A percentile compares a stretch with the other conserved stretches of the same genome.
These are phyloP conservation scores for Zygosaccharomyces siamensis DNA, from an alignment of 805 yeast genomes.

Conservation along the genomic window DNA sequence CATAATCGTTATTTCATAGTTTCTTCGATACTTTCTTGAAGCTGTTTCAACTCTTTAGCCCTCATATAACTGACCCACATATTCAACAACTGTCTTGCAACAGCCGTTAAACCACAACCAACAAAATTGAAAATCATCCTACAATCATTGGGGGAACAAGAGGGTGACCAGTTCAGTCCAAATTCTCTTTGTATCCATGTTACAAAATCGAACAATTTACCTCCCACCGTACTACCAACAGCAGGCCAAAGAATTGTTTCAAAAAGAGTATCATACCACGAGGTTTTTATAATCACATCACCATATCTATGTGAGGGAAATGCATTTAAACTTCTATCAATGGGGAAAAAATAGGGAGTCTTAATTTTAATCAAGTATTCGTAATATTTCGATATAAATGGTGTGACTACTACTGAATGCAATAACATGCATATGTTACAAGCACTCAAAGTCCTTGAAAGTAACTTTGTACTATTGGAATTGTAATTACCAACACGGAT, in stretches of 20 bases:
- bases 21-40: conserved; percentile 11
- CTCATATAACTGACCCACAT: conserved; percentile 17
- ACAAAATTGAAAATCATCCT: conserved; percentile 24
- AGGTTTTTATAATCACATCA: conserved; percentile 13
- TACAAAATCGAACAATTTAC: conserved; percentile 8
- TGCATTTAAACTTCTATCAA: conserved; percentile 7
- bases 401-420: conserved; percentile 9
- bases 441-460: conserved; percentile 6
- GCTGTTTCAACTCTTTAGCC: conserved; percentile 18
- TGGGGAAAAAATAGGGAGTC: conserved; percentile 14
- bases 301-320: conserved; percentile 11
- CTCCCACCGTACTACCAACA: conserved; percentile 16
- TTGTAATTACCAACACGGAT: conserved; percentile 11
- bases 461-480: neutral
- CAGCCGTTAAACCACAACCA: conserved; percentile 24
- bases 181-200: conserved; percentile 10
- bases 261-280: conserved; percentile 18
- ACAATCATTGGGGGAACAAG: conserved; percentile 20
- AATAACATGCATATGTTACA: conserved; percentile 8
- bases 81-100: conserved; percentile 16
- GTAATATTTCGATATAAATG: conserved; percentile 12
- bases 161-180: conserved; percentile 6
- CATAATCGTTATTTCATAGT: neutral
- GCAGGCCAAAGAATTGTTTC: conserved; percentile 24
- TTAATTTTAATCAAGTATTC: conserved; percentile 10